Base-by-base conservation (phyloP, 176 grass and related monocot genomes). In the Saccharum officinarum region DNA sequence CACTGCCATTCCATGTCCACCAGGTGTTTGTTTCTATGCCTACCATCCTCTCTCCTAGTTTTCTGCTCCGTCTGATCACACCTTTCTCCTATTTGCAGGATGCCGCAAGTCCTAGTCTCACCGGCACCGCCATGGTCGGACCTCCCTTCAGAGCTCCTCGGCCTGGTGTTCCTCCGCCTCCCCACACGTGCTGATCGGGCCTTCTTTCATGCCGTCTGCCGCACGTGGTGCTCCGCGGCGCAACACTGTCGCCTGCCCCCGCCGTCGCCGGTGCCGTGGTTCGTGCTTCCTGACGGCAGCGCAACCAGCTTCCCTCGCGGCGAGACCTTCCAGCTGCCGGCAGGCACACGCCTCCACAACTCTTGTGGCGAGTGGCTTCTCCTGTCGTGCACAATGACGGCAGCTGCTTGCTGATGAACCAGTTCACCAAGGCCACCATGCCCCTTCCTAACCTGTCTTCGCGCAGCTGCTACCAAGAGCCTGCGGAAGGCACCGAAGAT, bases 401-500 rank as follows among this genome's bases (percentile, higher is more conserved):
- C 55, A 23, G 55, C 55, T 60, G 55, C 55, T 60, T 60, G 20
- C 55, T 60, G 55, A 22, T 60, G 18, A 60, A 60, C 22, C 55
- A 7, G 0, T 10, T 23, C 55, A 22, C 54, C 54, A 57, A 57
- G 54, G 54, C 54, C 54, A 57, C 54, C 1, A 57, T 57, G 49
- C 49, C 49, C 49, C 49, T 52, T 70, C 67, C 67, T 52, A 52
- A 15, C 13, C 49, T 52, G 49, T 52, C 49, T 52, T 52, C 49
- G 49, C 5, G 1, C 49, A 52, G 20, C 38, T 71, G 44, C 39
- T 44, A 71, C 22, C 10, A 91, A 92, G 85, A 94, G 83, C 44
- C 67, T 89, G 12, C 92, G 94, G 83, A 87, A 87, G 39, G 73
- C 88, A 9, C 3, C 20, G 72, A 73, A 63, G 92, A 94, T 12